Base-by-base conservation (phyloP, 495 filamentous ascomycete species). In the Aspergillus sclerotioniger region DNA sequence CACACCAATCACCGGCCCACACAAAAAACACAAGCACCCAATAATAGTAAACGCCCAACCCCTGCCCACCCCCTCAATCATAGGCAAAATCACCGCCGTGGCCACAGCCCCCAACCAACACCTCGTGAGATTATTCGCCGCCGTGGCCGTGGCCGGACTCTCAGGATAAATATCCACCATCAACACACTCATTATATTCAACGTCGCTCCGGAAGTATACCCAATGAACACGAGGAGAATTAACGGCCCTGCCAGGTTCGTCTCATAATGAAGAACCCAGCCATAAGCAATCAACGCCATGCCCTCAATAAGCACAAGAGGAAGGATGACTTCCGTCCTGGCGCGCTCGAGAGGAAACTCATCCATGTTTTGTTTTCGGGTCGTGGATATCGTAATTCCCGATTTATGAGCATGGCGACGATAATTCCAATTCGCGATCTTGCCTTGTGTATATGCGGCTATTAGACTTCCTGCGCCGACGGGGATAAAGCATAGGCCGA, bases 11-110 rank as follows among this genome's bases (percentile, higher is more conserved):
- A 60, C 6, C 62, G 65, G 20, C 66, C 67, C 8, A 65, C 61
- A 37, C 59, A 64, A 31, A 69, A 50, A 0, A 58, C 49, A 21
- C n/a, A 80, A 71, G 12, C 71, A 66, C 12, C 62, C 82, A 28
- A 89, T 66, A 8, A 87, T 74, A 0, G 82, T 88, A 61, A 82
- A 89, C 8, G 80, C 79, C 84, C 84, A 87, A 0, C 86, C 87
- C 15, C 71, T 58, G 0, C 87, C 87, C 67, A 89, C 81, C 0
- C 65, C 76, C 20, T 79, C 59, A 15, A 79, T 78, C 82, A 90
- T 84, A 1, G 83, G 82, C 31, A 77, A 72, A 44, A 89, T 83
- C 0, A 59, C 65, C 19, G 66, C 66, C 20, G 81, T 82, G 0
- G 79, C 78, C 0, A 67, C 86, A 3, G 87, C 87, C 10, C 87